Conservation (phyloP, 331 rosid genomes). For the Stylosanthes scabra region DNA sequence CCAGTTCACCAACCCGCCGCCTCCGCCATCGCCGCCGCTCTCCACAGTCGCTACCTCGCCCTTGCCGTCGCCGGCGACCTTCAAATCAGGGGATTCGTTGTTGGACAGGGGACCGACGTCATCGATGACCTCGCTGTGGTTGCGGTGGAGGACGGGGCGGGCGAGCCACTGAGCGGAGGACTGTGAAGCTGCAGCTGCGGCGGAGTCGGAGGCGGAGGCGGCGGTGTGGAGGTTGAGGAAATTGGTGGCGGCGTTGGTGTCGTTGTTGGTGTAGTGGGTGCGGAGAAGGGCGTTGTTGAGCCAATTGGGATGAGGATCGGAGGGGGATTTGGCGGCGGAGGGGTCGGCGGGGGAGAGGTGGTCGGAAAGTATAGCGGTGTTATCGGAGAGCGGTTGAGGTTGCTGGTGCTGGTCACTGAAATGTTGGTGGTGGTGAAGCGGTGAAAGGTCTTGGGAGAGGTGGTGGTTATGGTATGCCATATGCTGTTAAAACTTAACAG, state of each 20-base stretch:
- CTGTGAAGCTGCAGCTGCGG: slow-evolving; percentile 47
- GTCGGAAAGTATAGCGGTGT: slow-evolving; percentile 44
- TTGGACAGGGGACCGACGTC: slow-evolving; percentile 56
- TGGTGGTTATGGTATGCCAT: slow-evolving; percentile 93
- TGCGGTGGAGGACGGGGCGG: slow-evolving; percentile 78
- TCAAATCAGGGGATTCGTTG: slow-evolving; percentile 67
- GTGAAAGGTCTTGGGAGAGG: slow-evolving; percentile 73
- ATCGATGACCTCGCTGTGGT: slow-evolving; percentile 81
- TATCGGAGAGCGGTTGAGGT: slow-evolving; percentile 32
- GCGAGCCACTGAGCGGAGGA: slow-evolving; percentile 87
- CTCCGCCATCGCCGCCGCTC: slow-evolving; percentile 36
- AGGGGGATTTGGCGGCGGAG: slow-evolving; percentile 49
- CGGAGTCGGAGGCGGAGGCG: slow-evolving; percentile 74
- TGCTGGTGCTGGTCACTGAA: slow-evolving; percentile 72
- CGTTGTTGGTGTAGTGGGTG: slow-evolving; percentile 50
- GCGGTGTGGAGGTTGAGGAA: slow-evolving; percentile 88
- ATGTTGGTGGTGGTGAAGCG: slow-evolving; percentile 83
- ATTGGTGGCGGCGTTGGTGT: slow-evolving; percentile 46
- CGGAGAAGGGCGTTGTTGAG: slow-evolving; percentile 98
- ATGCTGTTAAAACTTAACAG: neutral
- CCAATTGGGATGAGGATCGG: slow-evolving; percentile 83
- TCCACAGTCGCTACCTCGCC: slow-evolving; percentile 53
- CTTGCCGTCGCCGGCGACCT: slow-evolving; percentile 45
- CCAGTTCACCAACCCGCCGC: slow-evolving; percentile 75
- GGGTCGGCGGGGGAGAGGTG: slow-evolving; percentile 50